Base-by-base conservation (phyloP, 2,329 filamentous ascomycete species). In the Aureobasidium sp. region DNA sequence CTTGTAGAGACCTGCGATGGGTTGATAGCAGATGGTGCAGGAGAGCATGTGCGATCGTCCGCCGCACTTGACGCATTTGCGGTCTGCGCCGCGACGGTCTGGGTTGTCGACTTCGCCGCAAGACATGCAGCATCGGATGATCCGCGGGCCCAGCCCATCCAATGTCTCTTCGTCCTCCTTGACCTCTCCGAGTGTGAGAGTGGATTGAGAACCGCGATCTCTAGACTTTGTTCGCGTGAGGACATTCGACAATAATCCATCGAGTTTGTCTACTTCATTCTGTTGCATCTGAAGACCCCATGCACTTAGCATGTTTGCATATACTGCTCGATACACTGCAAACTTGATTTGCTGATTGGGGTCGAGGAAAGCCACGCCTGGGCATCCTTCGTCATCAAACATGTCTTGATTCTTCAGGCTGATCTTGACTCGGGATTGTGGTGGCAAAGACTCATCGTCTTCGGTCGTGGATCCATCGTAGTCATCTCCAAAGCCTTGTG, bases 251-350 rank as follows among this genome's bases (percentile, higher is more conserved):
- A 73, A 70, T 5, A 78, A 67, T 0, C 77, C 76, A 55, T 81
- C 79, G 62, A 82, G 81, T 66, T 85, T 85, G 29, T 85, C 74
- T 1, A 87, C 74, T 69, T 87, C 84, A 15, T 81, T 79, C 55
- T 80, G 77, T 65, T 82, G 75, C 25, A 82, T 76, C 14, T 78
- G 74, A 12, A 87, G 66, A 14, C 78, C 79, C 84, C 84, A 87
- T 9, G 81, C 78, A n/a, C 79, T 79, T 5, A 87, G 76, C 61
- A 84, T 74, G 52, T 84, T 75, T 3, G 84, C 82, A 70, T 87
- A 87, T 48, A 79, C 75, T 56, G 76, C 72, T 45, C 83, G 79
- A 74, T 85, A 87, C 2, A 78, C 74, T 7, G 72, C 73, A 66
- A 81, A 82, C 47, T 81, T 73, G 66, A 70, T 72, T 22, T 78